Evolutionary conservation across 2,329 filamentous ascomycete species (phyloP), one percentile per base, ranked within the genome.

Genomic region (Cadophora sp.): DNA sequence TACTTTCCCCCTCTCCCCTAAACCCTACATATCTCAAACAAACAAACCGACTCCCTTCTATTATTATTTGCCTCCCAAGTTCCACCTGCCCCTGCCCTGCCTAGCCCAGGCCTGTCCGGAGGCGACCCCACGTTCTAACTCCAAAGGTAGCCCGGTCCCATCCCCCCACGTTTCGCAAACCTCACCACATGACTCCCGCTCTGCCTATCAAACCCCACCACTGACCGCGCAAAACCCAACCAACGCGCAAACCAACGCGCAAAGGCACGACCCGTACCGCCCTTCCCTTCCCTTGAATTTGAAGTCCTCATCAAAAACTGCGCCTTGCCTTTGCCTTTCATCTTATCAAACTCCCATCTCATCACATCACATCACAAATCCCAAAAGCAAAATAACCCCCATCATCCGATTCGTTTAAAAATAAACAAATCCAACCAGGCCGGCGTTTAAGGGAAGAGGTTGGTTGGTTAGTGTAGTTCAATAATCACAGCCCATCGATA

Each of bases 201-300:
- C n/a, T n/a, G n/a, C n/a, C n/a, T n/a, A n/a, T n/a, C n/a, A n/a
- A n/a, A n/a, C n/a, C n/a, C n/a, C n/a, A n/a, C n/a, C n/a, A n/a
- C n/a, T n/a, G n/a, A n/a, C n/a, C n/a, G n/a, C n/a, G n/a, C n/a
- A n/a, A n/a, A n/a, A 22, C 24, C 53, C 39, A 39, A 20, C 13
- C 13, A 33, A 39, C 20, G n/a, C 30, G 27, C 51, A 36, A 39
- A 11, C n/a, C n/a, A n/a, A n/a, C n/a, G n/a, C 22, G 33, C 56
- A 59, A 36, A 53, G 47, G 47, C 48, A 51, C 60, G 60, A 43
- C 51, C 60, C 59, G 59, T 48, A 62, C 50, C 27, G 36, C 48
- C 47, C 47, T 45, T 20, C 59, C 36, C 30, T 62, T 14, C 33
- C 13, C 33, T 39, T 30, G 27, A 30, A 30, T 36, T n/a, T 33